Conservation (phyloP, 2,329 filamentous ascomycete species). For the Aspergillus sp. region DNA sequence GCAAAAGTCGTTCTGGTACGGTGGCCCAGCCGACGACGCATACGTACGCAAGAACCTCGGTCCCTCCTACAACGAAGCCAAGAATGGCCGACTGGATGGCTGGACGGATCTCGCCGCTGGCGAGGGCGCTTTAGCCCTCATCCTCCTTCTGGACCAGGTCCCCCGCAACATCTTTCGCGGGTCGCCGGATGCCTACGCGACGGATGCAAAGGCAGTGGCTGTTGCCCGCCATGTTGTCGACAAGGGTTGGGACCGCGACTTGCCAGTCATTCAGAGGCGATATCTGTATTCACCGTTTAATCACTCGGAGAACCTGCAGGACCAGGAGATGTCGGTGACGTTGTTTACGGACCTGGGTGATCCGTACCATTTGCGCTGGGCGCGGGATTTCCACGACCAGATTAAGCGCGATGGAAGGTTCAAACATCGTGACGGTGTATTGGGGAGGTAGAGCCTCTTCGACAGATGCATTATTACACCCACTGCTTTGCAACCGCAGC, state of each 20-base stretch:
- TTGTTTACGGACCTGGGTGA: conserved; percentile 19
- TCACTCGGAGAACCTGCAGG: conserved; percentile 35
- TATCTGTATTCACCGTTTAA: conserved; percentile 40
- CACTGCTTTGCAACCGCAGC: no score
- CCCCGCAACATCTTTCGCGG: conserved; percentile 39
- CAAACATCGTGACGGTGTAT: conserved; percentile 24
- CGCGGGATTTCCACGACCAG: conserved; percentile 19
- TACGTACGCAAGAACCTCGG: conserved; percentile 21
- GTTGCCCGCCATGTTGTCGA: conserved; percentile 29
- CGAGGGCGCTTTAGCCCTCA: conserved; percentile 33
- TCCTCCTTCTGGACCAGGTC: conserved; percentile 42
- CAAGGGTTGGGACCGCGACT: conserved; percentile 26
- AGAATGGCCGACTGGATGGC: conserved; percentile 18
- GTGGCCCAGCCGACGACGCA: conserved; percentile 22
- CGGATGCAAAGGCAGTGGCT: conserved; percentile 28
- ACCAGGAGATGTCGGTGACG: conserved; percentile 25
- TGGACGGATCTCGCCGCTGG: conserved; percentile 18
- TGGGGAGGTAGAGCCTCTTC: conserved; percentile 14
- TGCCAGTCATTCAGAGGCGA: conserved; percentile 23
- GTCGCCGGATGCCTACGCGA: conserved; percentile 30
- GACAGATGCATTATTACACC: no score
- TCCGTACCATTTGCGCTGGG: conserved; percentile 19
- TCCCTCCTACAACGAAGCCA: conserved; percentile 20
- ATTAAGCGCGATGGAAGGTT: conserved; percentile 26
- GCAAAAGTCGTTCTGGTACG: conserved; percentile 24